Conservation (phyloP, 148 eudicot species). For the Nepenthes mirabilis region DNA sequence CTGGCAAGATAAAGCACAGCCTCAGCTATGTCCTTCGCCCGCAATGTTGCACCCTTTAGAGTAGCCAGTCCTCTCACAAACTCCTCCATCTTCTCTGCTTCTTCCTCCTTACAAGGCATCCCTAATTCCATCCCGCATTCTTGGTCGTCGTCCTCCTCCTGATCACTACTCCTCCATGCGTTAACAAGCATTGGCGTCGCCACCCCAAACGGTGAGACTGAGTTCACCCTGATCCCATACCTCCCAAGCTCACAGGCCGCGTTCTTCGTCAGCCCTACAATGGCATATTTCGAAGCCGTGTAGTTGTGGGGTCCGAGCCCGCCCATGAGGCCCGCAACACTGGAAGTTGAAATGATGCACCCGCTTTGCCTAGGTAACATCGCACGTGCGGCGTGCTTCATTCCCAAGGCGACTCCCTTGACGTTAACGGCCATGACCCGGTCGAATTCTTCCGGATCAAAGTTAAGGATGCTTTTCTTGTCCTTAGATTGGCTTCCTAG, state of each 20-base stretch:
- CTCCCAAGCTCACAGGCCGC: conserved; percentile 23
- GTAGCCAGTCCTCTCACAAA: conserved; percentile 15
- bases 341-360: conserved; percentile 24
- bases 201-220: conserved; percentile 33
- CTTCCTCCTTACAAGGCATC: background rate
- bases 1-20: conserved; percentile 33
- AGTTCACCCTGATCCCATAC: conserved; percentile 31
- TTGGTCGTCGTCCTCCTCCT: conserved; percentile 2
- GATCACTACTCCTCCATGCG: conserved; percentile 14
- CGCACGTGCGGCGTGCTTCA: conserved; percentile 26
- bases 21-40: conserved; percentile 24
- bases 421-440: conserved; percentile 20
- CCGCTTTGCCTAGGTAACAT: conserved; percentile 24
- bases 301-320: conserved; percentile 24
- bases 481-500: conserved; percentile 21
- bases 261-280: conserved; percentile 29
- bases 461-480: conserved; percentile 22
- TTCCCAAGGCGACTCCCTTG: conserved; percentile 24
- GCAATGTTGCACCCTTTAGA: conserved; percentile 21
- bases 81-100: conserved; percentile 19
- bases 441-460: conserved; percentile 20
- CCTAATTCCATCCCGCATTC: background rate
- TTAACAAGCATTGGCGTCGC: conserved; percentile 30
- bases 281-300: conserved; percentile 35
- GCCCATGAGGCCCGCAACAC: conserved; percentile 31